These are phyloP conservation scores for Allium sativum DNA, from an alignment of 106 monocot genomes.

Conservation along the genomic window DNA sequence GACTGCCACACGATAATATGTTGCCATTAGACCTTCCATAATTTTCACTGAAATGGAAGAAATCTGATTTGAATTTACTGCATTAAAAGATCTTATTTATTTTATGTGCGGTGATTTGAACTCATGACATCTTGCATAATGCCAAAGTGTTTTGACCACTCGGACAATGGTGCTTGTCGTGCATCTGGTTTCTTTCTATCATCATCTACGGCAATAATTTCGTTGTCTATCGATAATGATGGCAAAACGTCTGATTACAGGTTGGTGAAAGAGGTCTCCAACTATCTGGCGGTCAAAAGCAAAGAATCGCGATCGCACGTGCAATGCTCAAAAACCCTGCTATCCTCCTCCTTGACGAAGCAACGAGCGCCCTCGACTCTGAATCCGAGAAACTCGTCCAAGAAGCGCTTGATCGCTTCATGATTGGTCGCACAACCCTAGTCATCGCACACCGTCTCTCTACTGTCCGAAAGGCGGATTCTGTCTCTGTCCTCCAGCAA, in stretches of 20 bases:
- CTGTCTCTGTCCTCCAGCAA: constrained; percentile 72
- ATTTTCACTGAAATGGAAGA: too few species aligned
- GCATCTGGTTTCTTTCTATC: too few species aligned
- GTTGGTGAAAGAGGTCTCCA: constrained; percentile 91
- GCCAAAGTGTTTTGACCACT: too few species aligned
- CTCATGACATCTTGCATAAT: too few species aligned
- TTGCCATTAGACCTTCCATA: too few species aligned
- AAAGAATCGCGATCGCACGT: constrained; percentile 92
- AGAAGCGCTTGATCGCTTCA: constrained; percentile 95
- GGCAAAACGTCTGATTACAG: constrained; percentile 13
- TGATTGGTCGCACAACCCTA: constrained; percentile 94
- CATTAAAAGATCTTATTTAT: too few species aligned
- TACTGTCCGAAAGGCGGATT: constrained; percentile 82
- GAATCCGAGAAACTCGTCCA: constrained; percentile 97
- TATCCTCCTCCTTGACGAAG: constrained; percentile 89
- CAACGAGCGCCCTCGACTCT: constrained; percentile 91
- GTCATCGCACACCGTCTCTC: constrained; percentile 97
- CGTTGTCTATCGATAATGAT: too few species aligned
- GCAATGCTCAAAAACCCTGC: constrained; percentile 97
- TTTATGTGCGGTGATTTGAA: too few species aligned
- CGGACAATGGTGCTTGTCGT: too few species aligned
- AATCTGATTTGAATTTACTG: too few species aligned
- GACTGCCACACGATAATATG: too few species aligned
- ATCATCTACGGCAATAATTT: too few species aligned
- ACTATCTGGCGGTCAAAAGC: constrained; percentile 97